Conservation (phyloP, 495 filamentous ascomycete genomes). For the Neurospora sp. region DNA sequence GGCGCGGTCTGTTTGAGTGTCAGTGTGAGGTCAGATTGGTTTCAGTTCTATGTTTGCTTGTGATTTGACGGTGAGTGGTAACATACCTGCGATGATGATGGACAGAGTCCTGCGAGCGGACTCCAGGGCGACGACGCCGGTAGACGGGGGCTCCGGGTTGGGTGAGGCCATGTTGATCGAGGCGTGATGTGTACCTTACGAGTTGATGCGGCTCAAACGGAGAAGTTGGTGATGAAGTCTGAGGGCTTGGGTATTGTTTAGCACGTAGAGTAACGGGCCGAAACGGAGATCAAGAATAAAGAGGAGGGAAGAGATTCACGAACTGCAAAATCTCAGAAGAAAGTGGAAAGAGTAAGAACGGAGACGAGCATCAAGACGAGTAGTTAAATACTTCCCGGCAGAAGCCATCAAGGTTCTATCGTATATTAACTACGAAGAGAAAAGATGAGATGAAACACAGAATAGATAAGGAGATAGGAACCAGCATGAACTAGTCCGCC, state of each 20-base stretch:
- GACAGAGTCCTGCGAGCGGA: background rate
- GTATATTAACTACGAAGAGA: background rate
- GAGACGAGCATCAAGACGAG: background rate
- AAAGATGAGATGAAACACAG: background rate
- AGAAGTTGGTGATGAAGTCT: background rate
- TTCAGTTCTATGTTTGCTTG: background rate
- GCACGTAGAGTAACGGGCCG: no score
- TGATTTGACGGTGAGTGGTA: background rate
- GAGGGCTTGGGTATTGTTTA: background rate
- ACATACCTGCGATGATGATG: background rate
- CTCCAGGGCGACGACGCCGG: background rate
- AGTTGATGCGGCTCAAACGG: background rate
- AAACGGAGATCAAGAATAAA: background rate
- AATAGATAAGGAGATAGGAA: background rate
- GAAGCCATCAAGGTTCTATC: background rate
- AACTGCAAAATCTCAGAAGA: background rate
- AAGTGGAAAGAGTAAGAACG: background rate
- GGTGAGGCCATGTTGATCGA: background rate
- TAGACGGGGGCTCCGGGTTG: background rate
- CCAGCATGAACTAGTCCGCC: background rate
- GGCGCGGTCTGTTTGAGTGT: background rate
- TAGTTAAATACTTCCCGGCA: background rate
- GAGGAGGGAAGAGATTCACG: background rate
- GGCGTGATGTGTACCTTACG: background rate
- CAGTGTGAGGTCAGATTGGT: background rate